Evolutionary conservation across 495 filamentous ascomycete genomes (phyloP), one percentile per base, ranked within the genome.

Genomic region (Chaetomium cochliodes): DNA sequence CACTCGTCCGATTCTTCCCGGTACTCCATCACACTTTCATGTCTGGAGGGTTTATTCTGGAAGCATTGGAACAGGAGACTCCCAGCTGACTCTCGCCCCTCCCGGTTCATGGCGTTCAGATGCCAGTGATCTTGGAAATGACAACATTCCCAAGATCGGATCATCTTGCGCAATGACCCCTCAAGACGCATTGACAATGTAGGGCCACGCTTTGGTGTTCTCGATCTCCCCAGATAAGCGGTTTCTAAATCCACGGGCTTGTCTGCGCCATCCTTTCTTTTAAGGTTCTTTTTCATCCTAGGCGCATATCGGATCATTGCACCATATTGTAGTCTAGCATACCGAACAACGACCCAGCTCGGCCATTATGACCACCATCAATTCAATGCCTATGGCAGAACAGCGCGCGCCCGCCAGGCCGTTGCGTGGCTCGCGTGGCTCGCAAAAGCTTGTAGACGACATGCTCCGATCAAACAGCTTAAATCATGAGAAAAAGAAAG

Each of bases 401-500:
- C 20, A 50, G 15, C 53, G 63, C 33, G 39, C 18, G 28, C 57
- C 63, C 15, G 65, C 63, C 42, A 69, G 70, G 50, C 54, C 63
- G 15, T 72, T 69, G 16, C 66, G 66, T 15, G 64, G 61, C 25
- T 58, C 65, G 7, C 69, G 68, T 4, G 58, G 70, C 55, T 61
- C 70, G 12, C 60, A 66, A 2, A 67, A 68, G 59, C 52, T 72
- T 26, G 57, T 74, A 23, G 69, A 61, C 57, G 70, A 69, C 30
- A 71, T 71, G 51, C 69, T 71, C 33, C 62, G 58, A 3, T 69
- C 72, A 5, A 68, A 72, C 26, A 57, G 57, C 2, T 39, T 76
- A 0, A 59, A 60, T 0, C 44, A 55, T 26, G 67, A 64, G 63
- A 71, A 67, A 52, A 73, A 60, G 42, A 61, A 55, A 28, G 63